Evolutionary conservation across 441 rosid genomes (phyloP).

Genomic region (Hura crepitans): DNA sequence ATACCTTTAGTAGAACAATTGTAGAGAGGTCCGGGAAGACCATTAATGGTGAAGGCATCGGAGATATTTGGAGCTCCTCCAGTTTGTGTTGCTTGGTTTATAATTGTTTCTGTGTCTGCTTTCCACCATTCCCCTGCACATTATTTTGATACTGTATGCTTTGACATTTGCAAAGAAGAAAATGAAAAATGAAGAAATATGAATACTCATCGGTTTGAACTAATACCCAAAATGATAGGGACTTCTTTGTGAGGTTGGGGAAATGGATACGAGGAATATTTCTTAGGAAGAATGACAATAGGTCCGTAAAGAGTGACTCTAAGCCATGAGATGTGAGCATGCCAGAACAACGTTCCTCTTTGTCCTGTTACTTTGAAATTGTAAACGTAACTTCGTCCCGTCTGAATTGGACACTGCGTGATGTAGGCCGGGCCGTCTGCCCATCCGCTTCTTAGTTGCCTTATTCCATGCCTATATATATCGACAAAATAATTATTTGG

Average conservation of each 20-base stretch:
- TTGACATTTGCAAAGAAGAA: no score
- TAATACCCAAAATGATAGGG: constrained; percentile 49
- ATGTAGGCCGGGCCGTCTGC: constrained; percentile 70
- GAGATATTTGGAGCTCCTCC: constrained; percentile 77
- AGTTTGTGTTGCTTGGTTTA: constrained; percentile 57
- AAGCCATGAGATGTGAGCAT: constrained; percentile 67
- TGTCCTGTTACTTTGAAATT: constrained; percentile 60
- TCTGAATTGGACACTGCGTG: constrained; percentile 67
- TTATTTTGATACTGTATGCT: no score
- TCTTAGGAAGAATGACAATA: constrained; percentile 50
- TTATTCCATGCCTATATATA: constrained; percentile 50
- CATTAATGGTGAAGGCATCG: constrained; percentile 75
- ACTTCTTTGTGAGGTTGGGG: constrained; percentile 53
- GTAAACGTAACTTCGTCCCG: constrained; percentile 48
- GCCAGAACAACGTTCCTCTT: constrained; percentile 68
- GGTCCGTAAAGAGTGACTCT: constrained; percentile 61
- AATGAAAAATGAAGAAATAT: no score
- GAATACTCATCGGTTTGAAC: no score
- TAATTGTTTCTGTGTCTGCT: constrained; percentile 57
- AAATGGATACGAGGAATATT: constrained; percentile 52
- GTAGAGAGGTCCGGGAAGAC: constrained; percentile 75
- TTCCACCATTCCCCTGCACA: constrained; percentile 82
- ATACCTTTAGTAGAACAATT: constrained; percentile 67
- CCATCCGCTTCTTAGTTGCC: constrained; percentile 57
- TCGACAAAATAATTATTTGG: not conserved